Evolutionary conservation across 108 stramenopile species (phyloP).

Genomic region (Fragilaria radians): DNA sequence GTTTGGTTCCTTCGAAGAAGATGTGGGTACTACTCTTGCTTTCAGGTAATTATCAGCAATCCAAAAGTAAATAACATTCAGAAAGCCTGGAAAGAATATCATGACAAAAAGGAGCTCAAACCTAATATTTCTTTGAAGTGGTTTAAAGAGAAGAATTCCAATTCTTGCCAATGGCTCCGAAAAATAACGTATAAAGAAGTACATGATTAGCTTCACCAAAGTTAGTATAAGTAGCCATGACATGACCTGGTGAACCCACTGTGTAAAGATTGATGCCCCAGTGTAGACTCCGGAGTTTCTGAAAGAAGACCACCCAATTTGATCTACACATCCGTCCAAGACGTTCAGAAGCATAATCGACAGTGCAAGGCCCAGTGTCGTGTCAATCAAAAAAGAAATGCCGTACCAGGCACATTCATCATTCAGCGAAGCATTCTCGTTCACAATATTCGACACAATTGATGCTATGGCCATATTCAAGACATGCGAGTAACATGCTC

Average conservation of each 20-base stretch:
- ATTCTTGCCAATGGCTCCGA: conserved; percentile 54
- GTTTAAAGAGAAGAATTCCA: conserved; percentile 63
- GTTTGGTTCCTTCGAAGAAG: too few relatives aligned
- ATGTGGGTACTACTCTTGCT: too few relatives aligned
- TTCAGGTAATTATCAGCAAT: conserved; percentile 83
- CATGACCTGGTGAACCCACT: conserved; percentile 71
- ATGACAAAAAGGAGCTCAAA: conserved; percentile 88
- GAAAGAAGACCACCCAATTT: conserved; percentile 59
- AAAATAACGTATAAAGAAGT: conserved; percentile 55
- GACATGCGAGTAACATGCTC: conserved; percentile 86
- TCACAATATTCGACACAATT: conserved; percentile 50
- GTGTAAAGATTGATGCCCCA: conserved; percentile 54
- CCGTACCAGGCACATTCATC: conserved; percentile 93
- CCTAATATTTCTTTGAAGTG: conserved; percentile 70
- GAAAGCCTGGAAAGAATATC: conserved; percentile 86
- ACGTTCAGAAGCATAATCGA: conserved; percentile 60
- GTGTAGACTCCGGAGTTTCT: conserved; percentile 80
- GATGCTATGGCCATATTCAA: conserved; percentile 84
- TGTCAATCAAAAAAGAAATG: conserved; percentile 82
- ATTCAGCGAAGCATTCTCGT: too few relatives aligned
- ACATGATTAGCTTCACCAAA: conserved; percentile 68
- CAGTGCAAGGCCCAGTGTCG: conserved; percentile 72
- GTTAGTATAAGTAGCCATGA: conserved; percentile 81
- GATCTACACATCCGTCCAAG: conserved; percentile 56
- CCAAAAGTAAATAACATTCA: conserved; percentile 92